phyloP scores from a whole-genome alignment of 257 asterid species.

The Craterostigma plantagineum region DNA sequence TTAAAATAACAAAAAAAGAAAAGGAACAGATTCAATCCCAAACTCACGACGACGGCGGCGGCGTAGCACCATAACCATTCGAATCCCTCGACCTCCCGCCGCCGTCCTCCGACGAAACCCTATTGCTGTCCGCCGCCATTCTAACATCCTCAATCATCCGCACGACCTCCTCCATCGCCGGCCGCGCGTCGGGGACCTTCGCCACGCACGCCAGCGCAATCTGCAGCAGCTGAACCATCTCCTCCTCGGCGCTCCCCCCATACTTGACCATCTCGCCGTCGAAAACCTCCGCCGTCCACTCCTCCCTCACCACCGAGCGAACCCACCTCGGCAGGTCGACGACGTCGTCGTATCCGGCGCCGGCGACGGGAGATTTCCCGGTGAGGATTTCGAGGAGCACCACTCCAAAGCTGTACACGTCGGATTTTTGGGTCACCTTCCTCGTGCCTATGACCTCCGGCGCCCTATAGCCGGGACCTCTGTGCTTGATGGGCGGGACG shows the following conservation, averaged over 20 bases:
- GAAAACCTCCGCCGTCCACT: conserved; percentile 95
- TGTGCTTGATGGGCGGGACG: conserved; percentile 29
- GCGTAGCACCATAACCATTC: background rate
- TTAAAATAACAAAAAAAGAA: no score
- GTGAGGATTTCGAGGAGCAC: conserved; percentile 77
- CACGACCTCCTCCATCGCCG: conserved; percentile 56
- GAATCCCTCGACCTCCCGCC: background rate
- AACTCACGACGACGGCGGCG: no score
- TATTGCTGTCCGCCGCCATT: background rate
- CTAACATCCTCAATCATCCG: conserved; percentile 9
- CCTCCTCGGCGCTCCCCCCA: conserved; percentile 57
- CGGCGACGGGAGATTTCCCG: conserved; percentile 58
- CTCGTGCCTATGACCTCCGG: conserved; percentile 74
- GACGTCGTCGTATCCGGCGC: conserved; percentile 40
- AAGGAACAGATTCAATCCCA: no score
- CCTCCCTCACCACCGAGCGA: conserved; percentile 81
- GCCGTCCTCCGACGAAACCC: conserved; percentile 1
- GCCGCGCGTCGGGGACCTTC: conserved; percentile 43
- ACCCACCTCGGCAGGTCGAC: conserved; percentile 93
- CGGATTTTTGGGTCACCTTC: conserved; percentile 54
- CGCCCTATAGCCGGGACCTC: conserved; percentile 70
- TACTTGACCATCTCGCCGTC: conserved; percentile 50
- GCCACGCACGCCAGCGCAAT: conserved; percentile 72
- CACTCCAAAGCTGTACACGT: conserved; percentile 90
- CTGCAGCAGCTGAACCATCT: conserved; percentile 93